Base-by-base conservation (phyloP, 2,329 filamentous ascomycete genomes). In the Furcasterigmium sp. region DNA sequence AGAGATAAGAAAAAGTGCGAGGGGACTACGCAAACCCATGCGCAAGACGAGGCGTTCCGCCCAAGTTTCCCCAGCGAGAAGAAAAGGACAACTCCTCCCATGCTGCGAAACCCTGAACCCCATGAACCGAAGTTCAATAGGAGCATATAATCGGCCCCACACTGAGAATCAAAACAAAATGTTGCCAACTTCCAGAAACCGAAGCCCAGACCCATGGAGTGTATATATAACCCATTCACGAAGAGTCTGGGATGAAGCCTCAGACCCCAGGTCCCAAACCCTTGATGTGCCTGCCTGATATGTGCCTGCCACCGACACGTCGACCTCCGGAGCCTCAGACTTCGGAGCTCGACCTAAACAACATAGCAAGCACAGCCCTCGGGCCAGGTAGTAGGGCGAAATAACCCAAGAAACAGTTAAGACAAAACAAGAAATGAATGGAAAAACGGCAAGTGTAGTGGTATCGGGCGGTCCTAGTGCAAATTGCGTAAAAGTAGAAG, bases 21-120 rank as follows among this genome's bases (percentile, higher is more conserved):
- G 36, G 37, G 41, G 42, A 38, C 23, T 5, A 48, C 46, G 39
- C 37, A 47, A 29, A 44, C 19, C 29, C 49, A 46, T 41, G 34
- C 34, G 39, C 26, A 41, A 39, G 36, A 26, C 37, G 32, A 32
- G 23, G 18, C 38, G 14, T 21, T 30, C 32, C 32, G 17, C n/a
- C 32, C 37, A 39, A 17, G 32, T 34, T 23, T 35, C 30, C 29
- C 35, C 25, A 39, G 35, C 36, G 18, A 30, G 28, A 30, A 38
- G 26, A 39, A 32, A 43, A 28, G 32, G 18, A 41, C 17, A 41
- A 41, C 39, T 35, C 39, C 39, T 36, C 30, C 39, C n/a, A 41
- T 34, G 38, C 38, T 32, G 38, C 38, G 29, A 40, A 29, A 30
- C 28, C n/a, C 26, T 25, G 26, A 17, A 25, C 38, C 38, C 38